Conservation (phyloP, 306 rosid species). For the Dalbergia cultrata region DNA sequence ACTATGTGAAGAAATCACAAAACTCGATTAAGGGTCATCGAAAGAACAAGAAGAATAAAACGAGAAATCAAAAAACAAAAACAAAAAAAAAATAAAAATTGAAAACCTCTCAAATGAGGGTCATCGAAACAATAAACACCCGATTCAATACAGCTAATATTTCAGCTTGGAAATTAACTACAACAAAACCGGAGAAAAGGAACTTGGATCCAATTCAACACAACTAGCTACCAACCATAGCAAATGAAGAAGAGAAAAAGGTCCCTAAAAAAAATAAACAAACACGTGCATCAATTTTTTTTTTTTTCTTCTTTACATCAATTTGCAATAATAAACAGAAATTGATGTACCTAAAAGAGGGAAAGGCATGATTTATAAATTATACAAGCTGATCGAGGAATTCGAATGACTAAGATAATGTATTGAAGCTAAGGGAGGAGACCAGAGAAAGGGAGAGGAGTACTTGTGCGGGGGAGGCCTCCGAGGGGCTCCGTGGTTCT, state of each 20-base stretch:
- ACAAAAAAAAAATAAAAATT: background rate
- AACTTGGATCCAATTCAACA: background rate
- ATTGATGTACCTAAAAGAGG: constrained; percentile 23
- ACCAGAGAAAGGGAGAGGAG: constrained; percentile 67
- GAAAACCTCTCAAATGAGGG: background rate
- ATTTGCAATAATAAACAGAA: constrained; percentile 4
- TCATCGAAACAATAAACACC: background rate
- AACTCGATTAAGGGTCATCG: background rate
- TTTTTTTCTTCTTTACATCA: constrained; percentile 10
- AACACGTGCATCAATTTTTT: background rate
- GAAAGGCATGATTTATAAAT: background rate
- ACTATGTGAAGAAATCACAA: background rate
- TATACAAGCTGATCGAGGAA: background rate
- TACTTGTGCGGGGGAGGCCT: constrained; percentile 35
- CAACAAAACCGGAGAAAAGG: background rate
- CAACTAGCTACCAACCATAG: too few relatives aligned
- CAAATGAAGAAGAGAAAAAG: background rate
- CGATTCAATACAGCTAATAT: constrained; percentile 17
- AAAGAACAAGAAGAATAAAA: background rate
- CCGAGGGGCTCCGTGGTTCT: constrained; percentile 41
- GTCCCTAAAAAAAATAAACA: background rate
- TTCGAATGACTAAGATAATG: background rate
- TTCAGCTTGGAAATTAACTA: background rate
- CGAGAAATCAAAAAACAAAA: too few relatives aligned
- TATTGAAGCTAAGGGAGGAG: constrained; percentile 52